phyloP scores from a whole-genome alignment of 108 stramenopile species.

The Nitzschia putrida region DNA sequence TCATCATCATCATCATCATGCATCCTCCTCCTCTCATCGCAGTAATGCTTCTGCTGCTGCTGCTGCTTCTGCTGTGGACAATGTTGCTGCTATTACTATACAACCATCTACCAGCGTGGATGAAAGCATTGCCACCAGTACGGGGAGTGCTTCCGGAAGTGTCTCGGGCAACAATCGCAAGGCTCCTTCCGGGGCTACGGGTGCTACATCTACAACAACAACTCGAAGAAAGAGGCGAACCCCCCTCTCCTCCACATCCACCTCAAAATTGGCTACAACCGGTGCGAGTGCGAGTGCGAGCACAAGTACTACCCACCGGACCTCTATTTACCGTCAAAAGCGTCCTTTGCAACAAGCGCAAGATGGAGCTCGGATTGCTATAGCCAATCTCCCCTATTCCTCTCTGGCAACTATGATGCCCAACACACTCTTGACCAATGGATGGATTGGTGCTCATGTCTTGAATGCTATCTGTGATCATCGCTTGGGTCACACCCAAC shows the following conservation, averaged over 20 bases:
- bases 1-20: background rate
- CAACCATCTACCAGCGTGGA: background rate
- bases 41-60: background rate
- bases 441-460: slow-evolving; percentile 21
- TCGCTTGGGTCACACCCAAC: background rate
- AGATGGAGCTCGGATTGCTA: background rate
- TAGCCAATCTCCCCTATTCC: slow-evolving; percentile 1
- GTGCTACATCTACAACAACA: background rate
- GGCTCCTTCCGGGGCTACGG: background rate
- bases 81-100: background rate
- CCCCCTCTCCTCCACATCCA: no score
- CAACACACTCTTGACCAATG: slow-evolving; percentile 2
- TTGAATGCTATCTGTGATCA: slow-evolving; percentile 10
- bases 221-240: no score
- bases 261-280: background rate
- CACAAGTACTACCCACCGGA: background rate
- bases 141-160: background rate
- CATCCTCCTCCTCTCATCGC: background rate
- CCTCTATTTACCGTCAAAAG: slow-evolving; percentile 19
- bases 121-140: background rate
- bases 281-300: background rate
- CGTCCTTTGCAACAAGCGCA: slow-evolving; percentile 21
- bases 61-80: background rate
- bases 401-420: background rate
- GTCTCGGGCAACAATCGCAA: no score